phyloP scores from a whole-genome alignment of 345 rosid species.

The Eutrema heterophyllum region DNA sequence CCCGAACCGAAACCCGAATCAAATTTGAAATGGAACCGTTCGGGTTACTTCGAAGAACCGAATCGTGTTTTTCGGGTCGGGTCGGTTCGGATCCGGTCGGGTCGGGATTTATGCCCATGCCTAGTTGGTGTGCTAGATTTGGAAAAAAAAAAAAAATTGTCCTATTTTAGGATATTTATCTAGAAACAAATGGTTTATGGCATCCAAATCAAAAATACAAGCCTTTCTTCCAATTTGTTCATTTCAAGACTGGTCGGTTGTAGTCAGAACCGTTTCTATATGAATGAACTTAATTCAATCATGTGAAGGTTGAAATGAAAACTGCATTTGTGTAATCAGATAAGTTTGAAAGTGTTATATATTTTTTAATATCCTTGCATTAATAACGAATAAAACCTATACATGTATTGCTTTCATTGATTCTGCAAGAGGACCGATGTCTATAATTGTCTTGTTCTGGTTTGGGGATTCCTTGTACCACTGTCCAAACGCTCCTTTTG shows the following conservation, averaged over 20 bases:
- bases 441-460: slow-evolving; percentile 6
- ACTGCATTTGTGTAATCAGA: not conserved
- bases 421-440: not conserved
- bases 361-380: not conserved
- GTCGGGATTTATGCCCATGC: too few relatives aligned
- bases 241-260: not conserved
- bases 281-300: not conserved
- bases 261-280: not conserved
- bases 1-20: too few relatives aligned
- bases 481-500: not conserved
- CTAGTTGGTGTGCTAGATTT: too few relatives aligned
- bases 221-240: not conserved
- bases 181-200: not conserved
- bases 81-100: too few relatives aligned
- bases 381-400: not conserved
- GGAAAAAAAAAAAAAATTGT: too few relatives aligned
- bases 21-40: too few relatives aligned
- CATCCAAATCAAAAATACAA: not conserved
- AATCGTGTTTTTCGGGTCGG: too few relatives aligned
- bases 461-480: not conserved
- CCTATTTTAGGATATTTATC: too few relatives aligned
- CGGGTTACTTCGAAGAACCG: too few relatives aligned
- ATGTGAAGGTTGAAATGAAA: not conserved
- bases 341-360: not conserved
- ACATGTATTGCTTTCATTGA: not conserved